Evolutionary conservation across 1,284 basidiomycete species (phyloP).

Genomic region (Rhodotorula sp.): DNA sequence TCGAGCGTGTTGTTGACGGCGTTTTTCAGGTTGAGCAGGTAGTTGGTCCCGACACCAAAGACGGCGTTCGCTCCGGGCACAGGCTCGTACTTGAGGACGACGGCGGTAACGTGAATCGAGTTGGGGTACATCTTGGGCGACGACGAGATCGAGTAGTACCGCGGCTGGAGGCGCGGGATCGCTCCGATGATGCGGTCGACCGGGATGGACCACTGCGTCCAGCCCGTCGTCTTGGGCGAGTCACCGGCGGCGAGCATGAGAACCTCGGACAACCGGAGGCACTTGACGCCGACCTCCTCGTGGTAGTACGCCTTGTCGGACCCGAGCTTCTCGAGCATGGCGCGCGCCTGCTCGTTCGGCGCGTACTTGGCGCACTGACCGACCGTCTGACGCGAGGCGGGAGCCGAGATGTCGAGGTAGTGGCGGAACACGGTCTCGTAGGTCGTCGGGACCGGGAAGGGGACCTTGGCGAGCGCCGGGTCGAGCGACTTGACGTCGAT

Average conservation of each 20-base stretch:
- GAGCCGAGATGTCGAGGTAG: slow-evolving; percentile 92
- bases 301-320: slow-evolving; percentile 84
- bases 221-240: slow-evolving; percentile 56
- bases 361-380: slow-evolving; percentile 83
- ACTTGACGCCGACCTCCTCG: slow-evolving; percentile 69
- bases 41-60: slow-evolving; percentile 86
- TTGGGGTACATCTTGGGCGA: slow-evolving; percentile 86
- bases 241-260: slow-evolving; percentile 85
- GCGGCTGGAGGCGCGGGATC: slow-evolving; percentile 87
- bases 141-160: slow-evolving; percentile 98
- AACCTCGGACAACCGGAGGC: slow-evolving; percentile 85
- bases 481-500: slow-evolving; percentile 94
- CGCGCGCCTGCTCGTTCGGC: slow-evolving; percentile 72
- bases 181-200: slow-evolving; percentile 95
- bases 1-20: slow-evolving; percentile 54
- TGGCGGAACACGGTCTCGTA: slow-evolving; percentile 91
- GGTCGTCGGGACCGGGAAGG: slow-evolving; percentile 95
- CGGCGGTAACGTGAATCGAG: slow-evolving; percentile 89
- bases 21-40: slow-evolving; percentile 84
- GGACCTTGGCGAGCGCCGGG: slow-evolving; percentile 95
- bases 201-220: slow-evolving; percentile 85
- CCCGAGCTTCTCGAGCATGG: slow-evolving; percentile 72
- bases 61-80: slow-evolving; percentile 56
- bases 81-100: slow-evolving; percentile 87
- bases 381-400: slow-evolving; percentile 89